These are phyloP conservation scores for Albophoma yamanashiensis DNA, from an alignment of 2,329 filamentous ascomycete genomes.

Conservation along the genomic window DNA sequence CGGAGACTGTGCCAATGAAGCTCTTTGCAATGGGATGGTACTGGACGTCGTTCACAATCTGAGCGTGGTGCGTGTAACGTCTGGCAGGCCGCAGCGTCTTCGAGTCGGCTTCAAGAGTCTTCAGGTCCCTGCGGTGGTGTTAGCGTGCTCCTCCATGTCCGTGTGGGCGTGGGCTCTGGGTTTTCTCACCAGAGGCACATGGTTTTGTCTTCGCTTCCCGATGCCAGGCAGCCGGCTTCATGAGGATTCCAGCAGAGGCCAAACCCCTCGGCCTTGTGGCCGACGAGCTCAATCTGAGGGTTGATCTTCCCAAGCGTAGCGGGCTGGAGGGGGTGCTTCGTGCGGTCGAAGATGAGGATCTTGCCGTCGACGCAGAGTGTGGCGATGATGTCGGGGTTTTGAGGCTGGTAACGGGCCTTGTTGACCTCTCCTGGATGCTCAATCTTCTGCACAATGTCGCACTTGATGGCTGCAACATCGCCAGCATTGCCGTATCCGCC, in stretches of 20 bases:
- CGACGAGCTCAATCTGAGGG: slow-evolving; percentile 74
- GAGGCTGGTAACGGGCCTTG: slow-evolving; percentile 94
- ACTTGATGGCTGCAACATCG: slow-evolving; percentile 66
- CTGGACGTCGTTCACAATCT: slow-evolving; percentile 95
- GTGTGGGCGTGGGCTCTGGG: background rate
- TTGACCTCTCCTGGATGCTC: slow-evolving; percentile 96
- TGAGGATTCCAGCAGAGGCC: slow-evolving; percentile 90
- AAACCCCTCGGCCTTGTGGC: slow-evolving; percentile 83
- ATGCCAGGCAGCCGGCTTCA: slow-evolving; percentile 68
- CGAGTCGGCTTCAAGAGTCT: slow-evolving; percentile 58
- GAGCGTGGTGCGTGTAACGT: slow-evolving; percentile 77
- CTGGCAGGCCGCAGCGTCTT: slow-evolving; percentile 60
- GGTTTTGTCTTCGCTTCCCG: slow-evolving; percentile 85
- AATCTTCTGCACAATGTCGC: slow-evolving; percentile 90
- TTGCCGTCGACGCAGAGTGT: slow-evolving; percentile 82
- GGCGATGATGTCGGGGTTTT: slow-evolving; percentile 93
- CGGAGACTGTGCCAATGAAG: slow-evolving; percentile 86
- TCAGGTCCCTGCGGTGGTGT: slow-evolving; percentile 57
- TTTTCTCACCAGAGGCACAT: slow-evolving; percentile 72
- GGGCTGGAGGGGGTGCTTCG: slow-evolving; percentile 77
- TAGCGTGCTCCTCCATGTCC: background rate
- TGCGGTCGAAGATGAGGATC: slow-evolving; percentile 89
- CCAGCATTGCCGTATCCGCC: slow-evolving; percentile 76
- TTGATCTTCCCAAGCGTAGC: slow-evolving; percentile 52
- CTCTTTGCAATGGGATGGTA: slow-evolving; percentile 79